phyloP scores from a whole-genome alignment of 1,284 basidiomycete species.

The Naganishia albida region DNA sequence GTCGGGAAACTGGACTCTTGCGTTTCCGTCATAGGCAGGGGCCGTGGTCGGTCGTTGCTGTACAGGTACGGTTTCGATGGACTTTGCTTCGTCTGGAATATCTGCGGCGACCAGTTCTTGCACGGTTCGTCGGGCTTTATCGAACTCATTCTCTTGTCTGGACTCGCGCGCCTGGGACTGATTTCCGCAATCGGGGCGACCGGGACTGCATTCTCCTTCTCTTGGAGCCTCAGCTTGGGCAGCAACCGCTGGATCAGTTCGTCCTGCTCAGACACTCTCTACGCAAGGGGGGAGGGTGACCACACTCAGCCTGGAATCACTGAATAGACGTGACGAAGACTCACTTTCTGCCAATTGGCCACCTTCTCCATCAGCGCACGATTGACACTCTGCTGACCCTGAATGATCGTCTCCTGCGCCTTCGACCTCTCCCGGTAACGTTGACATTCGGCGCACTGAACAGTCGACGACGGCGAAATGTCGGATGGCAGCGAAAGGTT shows the following conservation, averaged over 20 bases:
- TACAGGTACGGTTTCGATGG: conserved; percentile 18
- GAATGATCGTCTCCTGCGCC: conserved; percentile 49
- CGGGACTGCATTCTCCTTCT: conserved; percentile 19
- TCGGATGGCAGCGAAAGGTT: background rate
- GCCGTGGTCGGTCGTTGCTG: conserved; percentile 31
- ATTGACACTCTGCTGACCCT: conserved; percentile 47
- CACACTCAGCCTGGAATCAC: background rate
- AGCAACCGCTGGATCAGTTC: conserved; percentile 47
- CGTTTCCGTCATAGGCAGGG: conserved; percentile 48
- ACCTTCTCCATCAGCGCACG: conserved; percentile 51
- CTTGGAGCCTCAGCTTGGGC: conserved; percentile 29
- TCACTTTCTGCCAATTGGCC: conserved; percentile 48
- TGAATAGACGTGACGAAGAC: conserved; percentile 2
- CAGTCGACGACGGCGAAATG: background rate
- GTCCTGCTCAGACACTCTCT: conserved; percentile 50
- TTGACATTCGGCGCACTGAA: conserved; percentile 25
- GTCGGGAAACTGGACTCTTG: conserved; percentile 41
- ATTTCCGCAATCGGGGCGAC: background rate
- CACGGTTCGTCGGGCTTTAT: background rate
- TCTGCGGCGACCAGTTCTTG: conserved; percentile 39
- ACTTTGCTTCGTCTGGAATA: conserved; percentile 34
- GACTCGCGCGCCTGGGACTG: conserved; percentile 1
- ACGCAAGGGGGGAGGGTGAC: background rate
- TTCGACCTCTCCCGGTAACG: conserved; percentile 42
- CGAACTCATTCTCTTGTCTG: background rate